Evolutionary conservation across 192 early-diverging fungal genomes (phyloP).

Genomic region (Linnemannia zychae): DNA sequence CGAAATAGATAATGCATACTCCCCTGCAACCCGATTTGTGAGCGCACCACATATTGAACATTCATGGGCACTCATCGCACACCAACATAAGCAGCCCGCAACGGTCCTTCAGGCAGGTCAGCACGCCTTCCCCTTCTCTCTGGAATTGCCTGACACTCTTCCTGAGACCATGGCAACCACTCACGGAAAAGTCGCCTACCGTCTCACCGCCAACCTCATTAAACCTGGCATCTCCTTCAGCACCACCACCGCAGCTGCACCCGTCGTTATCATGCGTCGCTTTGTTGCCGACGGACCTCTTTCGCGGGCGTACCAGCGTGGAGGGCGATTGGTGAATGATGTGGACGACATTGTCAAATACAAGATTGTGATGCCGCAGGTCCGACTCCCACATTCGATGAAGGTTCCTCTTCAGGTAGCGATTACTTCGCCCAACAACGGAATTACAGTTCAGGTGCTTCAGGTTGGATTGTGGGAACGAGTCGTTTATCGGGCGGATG

Average conservation of each 20-base stretch:
- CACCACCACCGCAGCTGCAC: constrained; percentile 16
- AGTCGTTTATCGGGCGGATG: constrained; percentile 33
- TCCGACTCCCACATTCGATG: constrained; percentile 32
- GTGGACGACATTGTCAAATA: constrained; percentile 37
- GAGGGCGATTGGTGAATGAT: constrained; percentile 4
- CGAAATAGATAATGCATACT: constrained; percentile 36
- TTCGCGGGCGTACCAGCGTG: constrained; percentile 30
- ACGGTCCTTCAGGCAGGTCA: constrained; percentile 28
- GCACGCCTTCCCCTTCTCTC: constrained; percentile 51
- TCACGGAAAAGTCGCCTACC: constrained; percentile 33
- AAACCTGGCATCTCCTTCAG: constrained; percentile 32
- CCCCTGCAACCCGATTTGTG: constrained; percentile 32
- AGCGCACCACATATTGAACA: constrained; percentile 42
- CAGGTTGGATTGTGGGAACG: constrained; percentile 47
- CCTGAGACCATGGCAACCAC: constrained; percentile 35
- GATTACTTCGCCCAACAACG: constrained; percentile 27
- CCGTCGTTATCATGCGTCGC: constrained; percentile 23
- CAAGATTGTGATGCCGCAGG: constrained; percentile 30
- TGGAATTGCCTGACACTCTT: constrained; percentile 46
- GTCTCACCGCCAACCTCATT: constrained; percentile 37
- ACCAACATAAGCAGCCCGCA: constrained; percentile 15
- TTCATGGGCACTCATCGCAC: constrained; percentile 34
- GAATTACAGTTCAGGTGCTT: constrained; percentile 14
- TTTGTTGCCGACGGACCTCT: not conserved
- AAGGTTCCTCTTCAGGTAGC: constrained; percentile 38